phyloP scores from a whole-genome alignment of 345 rosid genomes.

The Brassica carinata region DNA sequence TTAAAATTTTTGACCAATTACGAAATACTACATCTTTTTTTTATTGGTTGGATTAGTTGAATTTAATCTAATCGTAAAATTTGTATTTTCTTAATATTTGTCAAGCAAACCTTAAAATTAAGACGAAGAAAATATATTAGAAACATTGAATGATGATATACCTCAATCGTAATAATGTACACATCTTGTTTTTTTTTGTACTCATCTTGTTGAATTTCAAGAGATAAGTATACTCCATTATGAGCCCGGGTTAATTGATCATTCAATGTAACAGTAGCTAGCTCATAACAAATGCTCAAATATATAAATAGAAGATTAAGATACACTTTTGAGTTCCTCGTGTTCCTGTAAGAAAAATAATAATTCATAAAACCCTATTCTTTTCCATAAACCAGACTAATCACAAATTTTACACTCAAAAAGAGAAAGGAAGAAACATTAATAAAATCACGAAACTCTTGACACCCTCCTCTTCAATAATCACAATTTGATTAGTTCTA shows the following conservation, averaged over 20 bases:
- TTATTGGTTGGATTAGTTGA: no score
- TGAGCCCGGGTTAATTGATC: neutral
- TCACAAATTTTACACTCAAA: conserved; percentile 30
- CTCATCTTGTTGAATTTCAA: conserved; percentile 9
- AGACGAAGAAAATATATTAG: no score
- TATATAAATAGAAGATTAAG: neutral
- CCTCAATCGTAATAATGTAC: neutral
- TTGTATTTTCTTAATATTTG: no score
- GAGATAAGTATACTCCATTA: neutral
- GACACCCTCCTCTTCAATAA: conserved; percentile 3
- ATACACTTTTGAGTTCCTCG: neutral
- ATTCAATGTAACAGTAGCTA: conserved; percentile 31
- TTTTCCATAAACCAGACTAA: conserved; percentile 23
- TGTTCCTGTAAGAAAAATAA: neutral
- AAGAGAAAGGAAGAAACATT: neutral
- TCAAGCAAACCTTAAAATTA: no score
- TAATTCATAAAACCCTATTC: conserved; percentile 1
- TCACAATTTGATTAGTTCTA: conserved; percentile 30
- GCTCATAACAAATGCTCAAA: conserved; percentile 1
- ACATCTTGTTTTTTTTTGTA: no score
- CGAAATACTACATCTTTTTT: no score
- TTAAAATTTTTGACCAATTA: no score
- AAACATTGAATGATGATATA: neutral
- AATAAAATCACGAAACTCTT: neutral
- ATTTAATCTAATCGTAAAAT: no score